Evolutionary conservation across 306 rosid genomes (phyloP).

Genomic region (barrel medic (Medicago truncatula)): MtrunA17r5.0-ANR NC_053042.1:9550001-9550500

Average conservation of each 20-base stretch:
- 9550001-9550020: too few relatives aligned
- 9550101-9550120: too few relatives aligned
- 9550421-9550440: slow-evolving; percentile 27
- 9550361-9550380: slow-evolving; percentile 31
- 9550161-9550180: too few relatives aligned
- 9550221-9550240: too few relatives aligned
- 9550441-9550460: slow-evolving; percentile 31
- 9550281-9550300: not conserved
- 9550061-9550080: too few relatives aligned
- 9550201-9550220: too few relatives aligned
- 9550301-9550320: not conserved
- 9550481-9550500: slow-evolving; percentile 36
- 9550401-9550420: slow-evolving; percentile 37
- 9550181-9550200: too few relatives aligned
- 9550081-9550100: too few relatives aligned
- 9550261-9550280: not conserved
- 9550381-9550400: slow-evolving; percentile 28
- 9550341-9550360: slow-evolving; percentile 25
- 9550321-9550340: not conserved
- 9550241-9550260: slow-evolving; percentile 8
- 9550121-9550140: too few relatives aligned
- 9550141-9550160: too few relatives aligned
- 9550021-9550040: too few relatives aligned
- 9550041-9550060: too few relatives aligned
- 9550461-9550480: slow-evolving; percentile 40